Percentiles rank a stretch among this genome's conserved stretches.
Conservation (phyloP, 495 filamentous ascomycete species). For the Glonium stellatum region DNA sequence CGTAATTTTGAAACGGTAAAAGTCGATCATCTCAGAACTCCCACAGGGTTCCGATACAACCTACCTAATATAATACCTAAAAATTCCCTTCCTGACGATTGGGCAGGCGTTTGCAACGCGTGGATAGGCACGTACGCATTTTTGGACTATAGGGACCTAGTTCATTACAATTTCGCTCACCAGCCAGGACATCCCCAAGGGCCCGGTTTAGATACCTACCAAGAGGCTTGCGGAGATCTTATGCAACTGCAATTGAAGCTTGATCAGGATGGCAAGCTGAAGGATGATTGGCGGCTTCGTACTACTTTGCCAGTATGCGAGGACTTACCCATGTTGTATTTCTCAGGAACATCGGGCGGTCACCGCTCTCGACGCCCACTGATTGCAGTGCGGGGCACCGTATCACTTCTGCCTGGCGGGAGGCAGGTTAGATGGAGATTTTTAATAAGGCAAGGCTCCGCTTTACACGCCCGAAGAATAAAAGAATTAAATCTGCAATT, state of each 20-base stretch:
- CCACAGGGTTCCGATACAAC: conserved; percentile 7
- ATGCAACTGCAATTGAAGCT: conserved; percentile 17
- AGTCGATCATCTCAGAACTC: neutral
- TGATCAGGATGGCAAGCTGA: conserved; percentile 9
- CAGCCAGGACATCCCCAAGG: conserved; percentile 11
- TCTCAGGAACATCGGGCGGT: conserved; percentile 12
- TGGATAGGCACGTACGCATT: conserved; percentile 25
- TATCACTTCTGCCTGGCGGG: conserved; percentile 11
- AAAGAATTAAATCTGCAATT: neutral
- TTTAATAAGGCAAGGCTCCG: conserved; percentile 13
- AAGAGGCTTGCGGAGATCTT: conserved; percentile 23
- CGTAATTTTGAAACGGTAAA: conserved; percentile 16
- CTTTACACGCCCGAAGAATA: too few relatives aligned
- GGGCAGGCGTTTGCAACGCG: conserved; percentile 17
- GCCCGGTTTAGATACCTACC: conserved; percentile 3
- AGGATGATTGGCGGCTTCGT: conserved; percentile 9
- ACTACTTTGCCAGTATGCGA: conserved; percentile 17
- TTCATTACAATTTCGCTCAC: conserved; percentile 24
- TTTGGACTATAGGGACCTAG: conserved; percentile 18
- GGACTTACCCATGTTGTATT: conserved; percentile 20
- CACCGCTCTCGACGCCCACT: conserved; percentile 1
- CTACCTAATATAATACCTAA: conserved; percentile 5
- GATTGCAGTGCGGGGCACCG: conserved; percentile 14
- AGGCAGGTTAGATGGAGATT: conserved; percentile 22
- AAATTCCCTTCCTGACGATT: conserved; percentile 9